Evolutionary conservation across 2,329 filamentous ascomycete genomes (phyloP), one percentile per base, ranked within the genome.

Genomic region (Phialemoniopsis sp.): DNA sequence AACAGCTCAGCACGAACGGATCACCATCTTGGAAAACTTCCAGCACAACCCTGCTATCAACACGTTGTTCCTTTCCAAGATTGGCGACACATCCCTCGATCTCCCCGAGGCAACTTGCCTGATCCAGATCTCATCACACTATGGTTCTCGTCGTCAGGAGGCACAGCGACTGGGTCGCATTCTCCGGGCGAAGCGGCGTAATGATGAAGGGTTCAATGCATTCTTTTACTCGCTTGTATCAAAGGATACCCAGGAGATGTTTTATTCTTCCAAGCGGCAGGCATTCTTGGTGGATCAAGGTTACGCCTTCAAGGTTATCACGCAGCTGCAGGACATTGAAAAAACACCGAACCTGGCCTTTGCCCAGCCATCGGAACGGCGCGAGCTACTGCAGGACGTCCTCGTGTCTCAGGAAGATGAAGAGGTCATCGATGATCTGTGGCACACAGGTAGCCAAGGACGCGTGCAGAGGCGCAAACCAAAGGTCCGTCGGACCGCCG

Each of bases 251-350:
- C 85, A 90, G 45, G 93, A 98, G 61, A 97, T 98, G 91, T 93
- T 83, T 58, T 98, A 95, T 62, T 96, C 91, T 0, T 90, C 89
- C 4, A 97, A 96, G 63, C 80, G 93, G 9, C 93, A 98, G 63
- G 91, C 93, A 1, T 98, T 98, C 68, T 73, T 98, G 1, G 90
- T 98, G 16, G 93, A 98, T 50, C 93, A 98, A 63, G 93, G 93
- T 9, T 98, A 98, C 59, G 91, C 93, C 0, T 98, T 98, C 76
- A 97, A 97, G 60, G 91, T 97, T 46, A 98, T 98, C 59, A 98
- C 93, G 0, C 89, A 95, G 55, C 74, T 98, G 8, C 85, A 90
- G 54, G 93, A 91, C 37, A 89, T 98, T 47, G 88, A 96, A 44
- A 79, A 87, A 43, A 85, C 91, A 38, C 82, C 85, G 0, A 82